These are phyloP conservation scores for Phalaenopsis hybrid DNA, from an alignment of 116 monocot species.

Conservation along the genomic window DNA sequence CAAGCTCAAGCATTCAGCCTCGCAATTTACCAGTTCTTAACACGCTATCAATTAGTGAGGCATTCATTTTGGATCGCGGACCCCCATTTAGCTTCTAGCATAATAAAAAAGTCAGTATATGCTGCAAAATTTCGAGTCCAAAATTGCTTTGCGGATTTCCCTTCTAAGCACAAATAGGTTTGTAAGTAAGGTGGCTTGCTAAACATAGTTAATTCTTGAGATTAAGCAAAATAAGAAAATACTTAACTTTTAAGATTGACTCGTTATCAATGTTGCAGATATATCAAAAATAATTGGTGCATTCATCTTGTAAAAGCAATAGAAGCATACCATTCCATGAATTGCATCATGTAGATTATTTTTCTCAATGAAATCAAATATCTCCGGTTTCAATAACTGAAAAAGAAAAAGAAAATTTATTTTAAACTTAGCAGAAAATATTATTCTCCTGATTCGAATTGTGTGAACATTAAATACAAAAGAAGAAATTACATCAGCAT, in stretches of 20 bases:
- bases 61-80: too few species aligned
- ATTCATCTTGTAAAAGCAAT: background rate
- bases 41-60: too few species aligned
- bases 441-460: background rate
- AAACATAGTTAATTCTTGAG: background rate
- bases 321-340: slow-evolving; percentile 67
- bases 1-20: too few species aligned
- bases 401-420: slow-evolving; percentile 14
- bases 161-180: background rate
- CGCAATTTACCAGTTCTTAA: too few species aligned
- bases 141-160: background rate
- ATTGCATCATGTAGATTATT: slow-evolving; percentile 74
- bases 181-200: background rate
- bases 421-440: background rate
- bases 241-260: background rate
- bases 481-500: slow-evolving; percentile 66
- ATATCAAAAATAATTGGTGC: background rate
- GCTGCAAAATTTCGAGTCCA: background rate
- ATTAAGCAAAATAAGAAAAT: background rate
- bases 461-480: background rate
- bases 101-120: too few species aligned
- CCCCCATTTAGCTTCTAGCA: too few species aligned
- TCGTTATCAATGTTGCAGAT: background rate
- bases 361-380: slow-evolving; percentile 94
- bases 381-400: slow-evolving; percentile 84